A percentile compares a stretch with the other conserved stretches of the same genome.
phyloP scores from a whole-genome alignment of 2,329 filamentous ascomycete genomes.

The Fusarium proliferatum region DNA sequence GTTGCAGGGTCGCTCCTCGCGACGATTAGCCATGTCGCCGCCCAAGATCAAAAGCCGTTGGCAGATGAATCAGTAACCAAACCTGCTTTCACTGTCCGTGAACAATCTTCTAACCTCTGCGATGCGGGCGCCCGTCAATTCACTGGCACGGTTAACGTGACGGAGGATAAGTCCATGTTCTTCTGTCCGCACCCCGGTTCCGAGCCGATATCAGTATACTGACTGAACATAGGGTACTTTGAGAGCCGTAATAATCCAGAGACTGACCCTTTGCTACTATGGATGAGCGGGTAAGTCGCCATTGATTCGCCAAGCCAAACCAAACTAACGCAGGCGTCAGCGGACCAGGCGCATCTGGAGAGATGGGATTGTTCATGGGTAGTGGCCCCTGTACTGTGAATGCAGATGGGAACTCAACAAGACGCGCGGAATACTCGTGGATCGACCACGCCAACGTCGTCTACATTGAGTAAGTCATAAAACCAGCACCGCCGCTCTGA shows the following conservation, averaged over 20 bases:
- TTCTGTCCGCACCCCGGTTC: conserved; percentile 7
- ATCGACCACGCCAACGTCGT: conserved; percentile 30
- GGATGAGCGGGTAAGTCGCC: conserved; percentile 31
- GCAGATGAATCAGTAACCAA: not conserved
- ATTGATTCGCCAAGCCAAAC: fast-evolving
- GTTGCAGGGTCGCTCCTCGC: not conserved
- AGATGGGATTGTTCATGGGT: conserved; percentile 31
- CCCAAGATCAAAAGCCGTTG: conserved; percentile 13
- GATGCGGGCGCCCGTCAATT: conserved; percentile 25
- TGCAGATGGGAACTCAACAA: conserved; percentile 28
- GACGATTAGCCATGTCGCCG: not conserved
- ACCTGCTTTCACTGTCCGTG: not conserved
- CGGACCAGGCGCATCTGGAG: conserved; percentile 22
- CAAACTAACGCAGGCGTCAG: not conserved
- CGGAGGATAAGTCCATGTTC: conserved; percentile 30
- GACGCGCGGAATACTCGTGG: conserved; percentile 21
- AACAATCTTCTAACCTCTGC: conserved; percentile 21
- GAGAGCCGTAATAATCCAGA: conserved; percentile 24
- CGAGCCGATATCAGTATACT: not conserved
- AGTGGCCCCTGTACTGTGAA: conserved; percentile 30
- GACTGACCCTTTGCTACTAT: conserved; percentile 28
- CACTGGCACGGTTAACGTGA: conserved; percentile 27
- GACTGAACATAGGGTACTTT: conserved; percentile 19
- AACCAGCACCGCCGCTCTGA: fast-evolving
- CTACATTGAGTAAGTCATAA: conserved; percentile 20